Evolutionary conservation across 2,329 filamentous ascomycete genomes (phyloP).

Genomic region (Fusarium sp.): DNA sequence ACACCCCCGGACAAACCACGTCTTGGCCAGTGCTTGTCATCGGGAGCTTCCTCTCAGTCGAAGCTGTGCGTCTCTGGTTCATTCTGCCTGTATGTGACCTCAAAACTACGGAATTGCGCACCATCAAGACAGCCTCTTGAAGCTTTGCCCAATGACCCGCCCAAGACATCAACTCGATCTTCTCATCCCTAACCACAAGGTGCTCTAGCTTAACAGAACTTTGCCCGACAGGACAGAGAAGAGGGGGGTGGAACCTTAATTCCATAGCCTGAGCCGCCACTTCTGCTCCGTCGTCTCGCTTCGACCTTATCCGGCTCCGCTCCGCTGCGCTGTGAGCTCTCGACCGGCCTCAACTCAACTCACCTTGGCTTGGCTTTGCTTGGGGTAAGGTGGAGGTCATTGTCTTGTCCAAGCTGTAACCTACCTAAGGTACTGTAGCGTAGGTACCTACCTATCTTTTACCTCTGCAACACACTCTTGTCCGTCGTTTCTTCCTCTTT

Average conservation of each 20-base stretch:
- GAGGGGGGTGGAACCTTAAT: slow-evolving; percentile 51
- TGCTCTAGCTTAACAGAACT: slow-evolving; percentile 19
- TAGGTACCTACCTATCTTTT: slow-evolving; percentile 15
- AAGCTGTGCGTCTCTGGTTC: slow-evolving; percentile 3
- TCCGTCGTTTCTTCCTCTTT: slow-evolving; percentile 35
- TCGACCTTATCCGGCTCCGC: slow-evolving; percentile 48
- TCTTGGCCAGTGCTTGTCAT: slow-evolving; percentile 40
- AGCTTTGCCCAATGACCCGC: slow-evolving; percentile 19
- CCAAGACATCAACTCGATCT: slow-evolving; percentile 19
- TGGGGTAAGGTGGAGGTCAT: slow-evolving; percentile 16
- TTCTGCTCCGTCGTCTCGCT: slow-evolving; percentile 22
- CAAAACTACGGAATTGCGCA: slow-evolving; percentile 5
- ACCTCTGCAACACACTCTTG: slow-evolving; percentile 32
- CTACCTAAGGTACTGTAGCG: slow-evolving; percentile 12
- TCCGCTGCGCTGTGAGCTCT: slow-evolving; percentile 20
- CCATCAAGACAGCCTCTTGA: neutral
- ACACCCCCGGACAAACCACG: slow-evolving; percentile 34
- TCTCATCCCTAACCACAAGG: slow-evolving; percentile 16
- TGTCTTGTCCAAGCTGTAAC: slow-evolving; percentile 8
- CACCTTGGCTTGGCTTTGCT: slow-evolving; percentile 22
- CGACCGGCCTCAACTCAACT: slow-evolving; percentile 11
- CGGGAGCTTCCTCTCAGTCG: slow-evolving; percentile 22
- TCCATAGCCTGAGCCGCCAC: slow-evolving; percentile 46
- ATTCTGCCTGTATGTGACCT: slow-evolving; percentile 16
- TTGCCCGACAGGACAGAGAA: slow-evolving; percentile 16